phyloP scores from a whole-genome alignment of 257 asterid genomes.

The Lantana camara region DNA sequence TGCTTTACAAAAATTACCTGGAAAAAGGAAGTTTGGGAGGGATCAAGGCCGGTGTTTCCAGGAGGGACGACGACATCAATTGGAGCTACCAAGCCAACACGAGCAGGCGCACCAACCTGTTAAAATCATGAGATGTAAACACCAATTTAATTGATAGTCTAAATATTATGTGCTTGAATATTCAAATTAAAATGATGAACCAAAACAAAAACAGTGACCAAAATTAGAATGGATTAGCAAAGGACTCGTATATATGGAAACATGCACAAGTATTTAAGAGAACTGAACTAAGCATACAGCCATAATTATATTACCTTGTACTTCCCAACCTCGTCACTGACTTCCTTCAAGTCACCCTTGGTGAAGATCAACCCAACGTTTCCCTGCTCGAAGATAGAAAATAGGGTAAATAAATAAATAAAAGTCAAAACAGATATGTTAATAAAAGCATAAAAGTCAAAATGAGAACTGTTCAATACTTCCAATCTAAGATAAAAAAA shows the following conservation, averaged over 20 bases:
- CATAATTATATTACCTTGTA: constrained; percentile 75
- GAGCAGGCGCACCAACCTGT: constrained; percentile 99
- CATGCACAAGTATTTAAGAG: neutral
- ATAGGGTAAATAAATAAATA: neutral
- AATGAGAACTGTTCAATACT: neutral
- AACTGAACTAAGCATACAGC: neutral
- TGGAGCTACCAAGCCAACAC: constrained; percentile 94
- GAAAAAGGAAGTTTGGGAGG: constrained; percentile 96
- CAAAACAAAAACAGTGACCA: too few relatives aligned
- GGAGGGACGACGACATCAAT: constrained; percentile 93
- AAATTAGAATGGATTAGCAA: neutral
- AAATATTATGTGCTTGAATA: neutral
- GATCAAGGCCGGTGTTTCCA: constrained; percentile 96
- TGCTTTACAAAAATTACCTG: too few relatives aligned
- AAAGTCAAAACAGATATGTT: neutral
- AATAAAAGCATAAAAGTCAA: neutral
- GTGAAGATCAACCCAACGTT: constrained; percentile 88
- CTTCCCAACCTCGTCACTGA: constrained; percentile 77
- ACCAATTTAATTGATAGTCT: neutral
- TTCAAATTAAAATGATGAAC: too few relatives aligned
- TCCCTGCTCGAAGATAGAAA: constrained; percentile 45
- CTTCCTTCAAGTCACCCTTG: constrained; percentile 92
- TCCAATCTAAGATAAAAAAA: too few relatives aligned
- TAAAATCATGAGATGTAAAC: neutral
- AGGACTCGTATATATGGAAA: neutral